These are phyloP conservation scores for Ballota nigra DNA, from an alignment of 257 asterid genomes.

Conservation along the genomic window DNA sequence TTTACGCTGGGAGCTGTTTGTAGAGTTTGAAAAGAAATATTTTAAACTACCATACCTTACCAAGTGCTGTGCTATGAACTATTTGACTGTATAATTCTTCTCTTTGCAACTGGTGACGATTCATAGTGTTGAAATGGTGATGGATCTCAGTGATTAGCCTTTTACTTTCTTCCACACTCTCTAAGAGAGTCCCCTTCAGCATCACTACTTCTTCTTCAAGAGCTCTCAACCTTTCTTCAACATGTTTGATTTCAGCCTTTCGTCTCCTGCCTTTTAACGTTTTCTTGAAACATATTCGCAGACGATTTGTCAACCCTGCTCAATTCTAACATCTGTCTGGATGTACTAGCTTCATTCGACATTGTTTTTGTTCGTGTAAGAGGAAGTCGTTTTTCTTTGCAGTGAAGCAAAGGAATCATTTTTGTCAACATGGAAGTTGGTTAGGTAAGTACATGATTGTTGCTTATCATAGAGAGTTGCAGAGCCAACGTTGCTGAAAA, in stretches of 20 bases:
- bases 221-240: conserved; percentile 37
- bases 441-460: background rate
- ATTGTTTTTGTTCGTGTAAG: background rate
- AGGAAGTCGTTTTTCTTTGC: background rate
- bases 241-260: conserved; percentile 24
- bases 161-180: conserved; percentile 36
- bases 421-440: conserved; percentile 2
- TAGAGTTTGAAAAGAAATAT: no score
- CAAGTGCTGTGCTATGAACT: background rate
- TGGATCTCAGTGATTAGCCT: conserved; percentile 22
- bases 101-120: background rate
- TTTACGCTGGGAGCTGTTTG: no score
- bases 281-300: background rate
- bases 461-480: conserved; percentile 1
- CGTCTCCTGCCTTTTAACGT: background rate
- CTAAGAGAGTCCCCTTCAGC: conserved; percentile 29
- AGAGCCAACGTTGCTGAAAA: background rate
- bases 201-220: conserved; percentile 48
- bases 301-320: conserved; percentile 13
- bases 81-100: background rate
- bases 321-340: conserved; percentile 26
- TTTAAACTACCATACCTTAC: conserved; percentile 19
- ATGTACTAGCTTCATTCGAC: conserved; percentile 28
- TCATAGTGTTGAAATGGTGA: conserved; percentile 20
- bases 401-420: background rate